Percentiles rank a stretch among this genome's conserved stretches.
These are phyloP conservation scores for Metschnikowia borealis DNA, from an alignment of 805 yeast genomes.

Conservation along the genomic window DNA sequence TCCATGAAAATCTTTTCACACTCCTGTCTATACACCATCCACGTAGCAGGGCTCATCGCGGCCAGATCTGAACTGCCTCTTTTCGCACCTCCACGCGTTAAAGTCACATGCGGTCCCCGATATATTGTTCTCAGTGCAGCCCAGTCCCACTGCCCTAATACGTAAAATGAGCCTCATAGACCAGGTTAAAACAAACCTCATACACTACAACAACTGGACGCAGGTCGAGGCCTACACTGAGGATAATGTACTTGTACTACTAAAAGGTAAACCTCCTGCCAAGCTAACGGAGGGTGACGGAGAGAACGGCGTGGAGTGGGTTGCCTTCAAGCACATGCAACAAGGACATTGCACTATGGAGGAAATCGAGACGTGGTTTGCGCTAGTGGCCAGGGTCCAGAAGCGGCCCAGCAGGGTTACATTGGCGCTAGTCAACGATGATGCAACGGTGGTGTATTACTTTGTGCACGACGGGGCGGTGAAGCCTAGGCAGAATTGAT, in stretches of 20 bases:
- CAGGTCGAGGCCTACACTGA: conserved; percentile 22
- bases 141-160: not conserved
- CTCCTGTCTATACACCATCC: not conserved
- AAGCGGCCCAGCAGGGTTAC: conserved; percentile 44
- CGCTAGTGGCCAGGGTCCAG: conserved; percentile 16
- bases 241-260: conserved; percentile 6
- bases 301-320: conserved; percentile 32
- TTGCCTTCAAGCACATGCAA: conserved; percentile 34
- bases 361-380: conserved; percentile 40
- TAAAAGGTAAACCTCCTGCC: conserved; percentile 33
- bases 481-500: conserved; percentile 54
- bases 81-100: not conserved
- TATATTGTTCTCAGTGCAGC: not conserved
- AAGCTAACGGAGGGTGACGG: conserved; percentile 22
- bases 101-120: not conserved
- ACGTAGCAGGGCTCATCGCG: not conserved
- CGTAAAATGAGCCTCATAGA: conserved; percentile 20
- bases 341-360: conserved; percentile 30
- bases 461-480: conserved; percentile 62
- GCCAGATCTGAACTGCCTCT: not conserved
- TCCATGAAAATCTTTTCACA: conserved; percentile 1
- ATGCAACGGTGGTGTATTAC: conserved; percentile 70
- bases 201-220: conserved; percentile 44
- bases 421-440: conserved; percentile 55
- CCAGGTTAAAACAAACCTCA: conserved; percentile 40